Evolutionary conservation across 2,329 filamentous ascomycete species (phyloP).

Genomic region (Chaetomiaceae sp.): DNA sequence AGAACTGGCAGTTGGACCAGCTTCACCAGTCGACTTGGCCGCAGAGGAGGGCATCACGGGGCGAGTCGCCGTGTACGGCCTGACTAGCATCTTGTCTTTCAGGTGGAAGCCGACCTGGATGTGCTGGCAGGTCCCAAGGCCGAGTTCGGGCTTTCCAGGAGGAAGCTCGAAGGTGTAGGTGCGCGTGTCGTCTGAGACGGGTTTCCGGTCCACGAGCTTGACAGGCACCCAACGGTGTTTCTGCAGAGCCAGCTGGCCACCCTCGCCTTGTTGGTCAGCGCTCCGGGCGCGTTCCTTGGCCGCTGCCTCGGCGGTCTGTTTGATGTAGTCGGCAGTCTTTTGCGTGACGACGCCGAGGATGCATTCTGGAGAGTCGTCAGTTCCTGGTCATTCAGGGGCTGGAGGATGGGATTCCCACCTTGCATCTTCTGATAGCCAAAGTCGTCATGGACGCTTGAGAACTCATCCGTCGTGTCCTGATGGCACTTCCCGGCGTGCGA

Average conservation of each 20-base stretch:
- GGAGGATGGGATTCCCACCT: constrained; percentile 28
- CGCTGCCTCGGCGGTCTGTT: constrained; percentile 37
- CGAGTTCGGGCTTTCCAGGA: constrained; percentile 37
- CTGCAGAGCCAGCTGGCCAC: constrained; percentile 32
- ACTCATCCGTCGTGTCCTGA: constrained; percentile 45
- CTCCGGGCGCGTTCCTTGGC: constrained; percentile 35
- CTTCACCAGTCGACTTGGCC: not conserved
- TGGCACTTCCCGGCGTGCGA: constrained; percentile 47
- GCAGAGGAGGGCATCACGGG: constrained; percentile 35
- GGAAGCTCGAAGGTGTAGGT: constrained; percentile 45
- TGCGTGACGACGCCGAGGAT: constrained; percentile 45
- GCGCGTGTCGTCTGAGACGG: constrained; percentile 41
- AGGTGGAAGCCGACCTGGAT: constrained; percentile 51
- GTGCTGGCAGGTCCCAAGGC: constrained; percentile 49
- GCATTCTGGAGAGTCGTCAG: constrained; percentile 38
- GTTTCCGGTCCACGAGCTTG: constrained; percentile 35
- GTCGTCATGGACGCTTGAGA: constrained; percentile 47
- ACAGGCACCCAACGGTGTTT: constrained; percentile 45
- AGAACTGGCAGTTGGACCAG: not conserved
- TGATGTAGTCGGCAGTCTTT: constrained; percentile 45
- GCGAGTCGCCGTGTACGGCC: constrained; percentile 47
- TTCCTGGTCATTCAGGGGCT: not conserved
- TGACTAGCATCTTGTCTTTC: constrained; percentile 45
- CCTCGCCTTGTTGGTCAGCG: constrained; percentile 31
- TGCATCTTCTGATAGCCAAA: constrained; percentile 47